These are phyloP conservation scores for Syncephalastrum monosporum DNA, from an alignment of 371 early-diverging fungal species.

Conservation along the genomic window DNA sequence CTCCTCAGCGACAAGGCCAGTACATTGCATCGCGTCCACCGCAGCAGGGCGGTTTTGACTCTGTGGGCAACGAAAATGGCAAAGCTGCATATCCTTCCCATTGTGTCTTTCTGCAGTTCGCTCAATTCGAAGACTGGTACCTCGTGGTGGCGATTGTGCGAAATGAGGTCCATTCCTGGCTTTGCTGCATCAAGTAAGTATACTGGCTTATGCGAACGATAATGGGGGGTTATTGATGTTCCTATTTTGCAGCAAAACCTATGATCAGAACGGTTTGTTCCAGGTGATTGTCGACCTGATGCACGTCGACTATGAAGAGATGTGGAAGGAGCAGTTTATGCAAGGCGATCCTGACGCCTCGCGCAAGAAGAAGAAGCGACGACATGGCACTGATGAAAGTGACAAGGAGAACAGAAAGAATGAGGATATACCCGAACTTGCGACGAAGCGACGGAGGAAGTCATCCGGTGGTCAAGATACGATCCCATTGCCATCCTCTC, in stretches of 20 bases:
- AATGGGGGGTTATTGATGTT: not conserved
- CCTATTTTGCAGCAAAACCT: constrained; percentile 24
- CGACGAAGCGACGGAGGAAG: constrained; percentile 16
- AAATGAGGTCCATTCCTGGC: constrained; percentile 44
- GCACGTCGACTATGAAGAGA: constrained; percentile 32
- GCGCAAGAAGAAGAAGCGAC: constrained; percentile 9
- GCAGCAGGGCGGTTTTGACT: not conserved
- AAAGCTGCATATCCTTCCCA: constrained; percentile 39
- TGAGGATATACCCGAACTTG: not conserved
- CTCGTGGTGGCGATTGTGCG: constrained; percentile 40
- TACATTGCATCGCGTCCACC: not conserved
- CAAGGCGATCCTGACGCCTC: constrained; percentile 3
- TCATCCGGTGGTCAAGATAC: constrained; percentile 1
- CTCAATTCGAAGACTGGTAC: constrained; percentile 53
- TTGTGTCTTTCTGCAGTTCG: constrained; percentile 46
- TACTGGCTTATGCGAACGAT: not conserved
- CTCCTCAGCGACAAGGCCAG: not conserved
- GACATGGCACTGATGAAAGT: constrained; percentile 5
- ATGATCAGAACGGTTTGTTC: constrained; percentile 33
- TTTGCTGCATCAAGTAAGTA: constrained; percentile 45
- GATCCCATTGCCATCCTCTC: not conserved
- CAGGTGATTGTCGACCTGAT: constrained; percentile 39
- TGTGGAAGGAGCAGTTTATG: constrained; percentile 40
- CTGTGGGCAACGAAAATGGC: not conserved
- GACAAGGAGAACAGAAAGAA: not conserved